Evolutionary conservation across 805 yeast species (phyloP), one percentile per base, ranked within the genome.

Genomic region (Yamadazyma scolyti): DNA sequence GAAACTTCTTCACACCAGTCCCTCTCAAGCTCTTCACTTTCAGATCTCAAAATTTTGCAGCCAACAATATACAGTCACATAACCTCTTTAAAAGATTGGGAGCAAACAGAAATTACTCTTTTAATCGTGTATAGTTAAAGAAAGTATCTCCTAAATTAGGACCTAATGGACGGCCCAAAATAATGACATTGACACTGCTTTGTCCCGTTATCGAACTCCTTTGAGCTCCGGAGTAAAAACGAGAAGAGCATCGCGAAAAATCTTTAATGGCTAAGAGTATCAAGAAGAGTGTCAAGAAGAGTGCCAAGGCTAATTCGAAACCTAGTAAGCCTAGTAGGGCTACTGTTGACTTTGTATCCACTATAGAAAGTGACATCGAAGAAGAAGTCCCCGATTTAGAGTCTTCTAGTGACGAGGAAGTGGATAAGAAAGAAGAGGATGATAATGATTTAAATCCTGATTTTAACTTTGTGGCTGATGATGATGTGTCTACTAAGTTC

Each of bases 361-460:
- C 95, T 0, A 82, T 86, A 45, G 95, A 83, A 47, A 79, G 79
- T 9, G 89, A 80, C 32, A 39, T 26, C 9, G 71, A 71, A 20
- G 37, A 39, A 9, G 37, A 28, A 21, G 42, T 50, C 5, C 40
- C 40, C 20, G 43, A 42, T 28, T 47, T 52, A 6, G 59, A 53
- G 34, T 32, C 44, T n/a, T 50, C 47, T 16, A 42, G 11, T 12
- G 44, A 36, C 40, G 41, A 47, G 38, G 30, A 44, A 39, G 31
- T 44, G 42, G 27, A 54, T 43, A 28, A 40, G 43, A 28, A 52
- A 45, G 23, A 50, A 9, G 60, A 55, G 29, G 56, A 40, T 6
- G 68, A 72, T n/a, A 69, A 68, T 24, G 87, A 75, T 34, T 53
- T 88, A 27, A 79, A 86, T 44, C 87, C 89, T 4, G 80, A 76